Evolutionary conservation across 768 basidiomycete genomes (phyloP).

Genomic region (Sporobolomyces roseus): DNA sequence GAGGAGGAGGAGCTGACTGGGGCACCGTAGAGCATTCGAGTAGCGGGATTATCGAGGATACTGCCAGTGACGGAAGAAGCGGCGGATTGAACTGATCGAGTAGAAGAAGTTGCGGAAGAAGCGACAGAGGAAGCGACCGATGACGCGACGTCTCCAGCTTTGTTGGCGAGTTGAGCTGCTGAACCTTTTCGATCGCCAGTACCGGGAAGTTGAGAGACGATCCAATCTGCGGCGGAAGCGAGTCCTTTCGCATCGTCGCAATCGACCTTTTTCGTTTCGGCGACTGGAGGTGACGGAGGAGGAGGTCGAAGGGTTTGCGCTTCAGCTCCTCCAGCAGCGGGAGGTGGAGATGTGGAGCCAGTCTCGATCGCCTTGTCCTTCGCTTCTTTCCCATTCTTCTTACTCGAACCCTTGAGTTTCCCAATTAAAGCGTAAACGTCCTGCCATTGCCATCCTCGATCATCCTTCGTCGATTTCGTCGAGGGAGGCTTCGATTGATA

Average conservation of each 20-base stretch:
- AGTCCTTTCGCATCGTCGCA: constrained; percentile 18
- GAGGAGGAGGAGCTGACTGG: constrained; percentile 21
- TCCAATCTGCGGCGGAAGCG: constrained; percentile 37
- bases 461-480: neutral
- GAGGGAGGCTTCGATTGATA: constrained; percentile 57
- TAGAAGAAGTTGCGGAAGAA: neutral
- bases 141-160: constrained; percentile 16
- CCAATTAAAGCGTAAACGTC: constrained; percentile 39
- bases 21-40: constrained; percentile 34
- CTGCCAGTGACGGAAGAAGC: constrained; percentile 13
- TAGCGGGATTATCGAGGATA: constrained; percentile 17
- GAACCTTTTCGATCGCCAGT: neutral
- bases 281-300: neutral
- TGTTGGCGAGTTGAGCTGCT: neutral
- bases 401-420: constrained; percentile 47
- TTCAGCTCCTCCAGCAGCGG: constrained; percentile 7
- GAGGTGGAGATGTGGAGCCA: neutral
- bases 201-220: constrained; percentile 28
- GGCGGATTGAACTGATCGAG: constrained; percentile 7
- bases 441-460: constrained; percentile 40
- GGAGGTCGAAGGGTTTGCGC: constrained; percentile 13
- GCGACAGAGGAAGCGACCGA: too few species aligned
- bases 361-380: constrained; percentile 24
- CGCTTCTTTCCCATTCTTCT: constrained; percentile 44
- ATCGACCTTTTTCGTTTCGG: neutral